Evolutionary conservation across 2,329 filamentous ascomycete genomes (phyloP), one percentile per base, ranked within the genome.

Genomic region (Arthrobotrys sphaeroides): DNA sequence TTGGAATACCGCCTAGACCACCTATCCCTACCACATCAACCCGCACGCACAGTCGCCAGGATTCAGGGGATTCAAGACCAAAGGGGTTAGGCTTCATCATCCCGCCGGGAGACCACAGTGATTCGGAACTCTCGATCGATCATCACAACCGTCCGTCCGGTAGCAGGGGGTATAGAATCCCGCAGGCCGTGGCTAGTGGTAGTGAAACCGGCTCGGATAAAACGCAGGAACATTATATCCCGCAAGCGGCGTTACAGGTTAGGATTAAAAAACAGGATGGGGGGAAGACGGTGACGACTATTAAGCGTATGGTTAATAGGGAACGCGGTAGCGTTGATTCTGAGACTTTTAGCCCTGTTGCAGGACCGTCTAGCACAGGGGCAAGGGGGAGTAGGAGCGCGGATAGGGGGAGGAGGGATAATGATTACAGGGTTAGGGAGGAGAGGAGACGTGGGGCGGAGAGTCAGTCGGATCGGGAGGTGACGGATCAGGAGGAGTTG

Each of bases 211-310:
- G 64, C 13, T 70, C 61, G 5, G 62, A 60, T 18, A 65, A 42
- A 20, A 57, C 64, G 18, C 59, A 73, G 16, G 47, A 28, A 13
- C 53, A 57, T 12, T 65, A 62, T 33, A 70, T 69, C 13, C 73
- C 73, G 9, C 73, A 76, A 28, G 73, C 73, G 5, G 57, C 45
- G 10, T 33, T 76, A 24, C 73, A 76, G 26, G 73, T 76, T 53
- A 65, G 73, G 13, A 76, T 76, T 13, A 76, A 76, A 42, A 76
- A 76, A 42, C 22, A 76, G n/a, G 73, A 76, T 16, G 73, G 73
- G 3, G 73, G 73, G 4, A 69, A 61, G 45, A 76, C 73, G 0
- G 73, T 76, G 9, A 76, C 73, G 40, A 76, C 73, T 5, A 76
- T 76, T 38, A 76, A 76, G 38, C 26, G 73, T 38, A 76, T 76